Evolutionary conservation across 2,329 filamentous ascomycete species (phyloP).

Genomic region (Pseudocercospora crystallina): DNA sequence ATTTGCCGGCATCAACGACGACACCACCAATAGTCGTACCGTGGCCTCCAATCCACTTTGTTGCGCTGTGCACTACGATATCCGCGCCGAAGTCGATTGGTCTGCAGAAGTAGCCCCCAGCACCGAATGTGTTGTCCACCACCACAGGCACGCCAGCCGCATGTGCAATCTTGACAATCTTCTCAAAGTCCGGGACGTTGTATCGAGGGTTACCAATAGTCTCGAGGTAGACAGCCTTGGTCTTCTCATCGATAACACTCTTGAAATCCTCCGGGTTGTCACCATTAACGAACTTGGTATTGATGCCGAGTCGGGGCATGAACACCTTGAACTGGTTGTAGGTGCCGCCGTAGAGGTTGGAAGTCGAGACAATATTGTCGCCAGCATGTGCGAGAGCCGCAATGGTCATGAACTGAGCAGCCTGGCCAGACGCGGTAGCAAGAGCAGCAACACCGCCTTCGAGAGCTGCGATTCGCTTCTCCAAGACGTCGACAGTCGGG

Average conservation of each 20-base stretch:
- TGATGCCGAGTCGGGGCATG: conserved; percentile 81
- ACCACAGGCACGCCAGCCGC: conserved; percentile 59
- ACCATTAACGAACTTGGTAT: conserved; percentile 81
- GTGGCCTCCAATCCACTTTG: conserved; percentile 96
- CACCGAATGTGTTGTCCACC: conserved; percentile 94
- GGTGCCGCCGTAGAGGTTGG: conserved; percentile 89
- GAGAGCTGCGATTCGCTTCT: conserved; percentile 92
- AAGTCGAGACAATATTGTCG: conserved; percentile 90
- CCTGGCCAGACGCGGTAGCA: conserved; percentile 80
- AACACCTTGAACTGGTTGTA: conserved; percentile 97
- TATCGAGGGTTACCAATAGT: conserved; percentile 92
- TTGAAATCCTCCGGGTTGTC: conserved; percentile 78
- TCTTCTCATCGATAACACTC: conserved; percentile 83
- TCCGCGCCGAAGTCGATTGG: conserved; percentile 90
- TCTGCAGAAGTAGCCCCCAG: conserved; percentile 81
- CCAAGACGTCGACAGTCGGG: conserved; percentile 92
- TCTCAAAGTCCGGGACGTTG: conserved; percentile 88
- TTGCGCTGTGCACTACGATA: conserved; percentile 90
- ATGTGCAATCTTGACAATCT: conserved; percentile 77
- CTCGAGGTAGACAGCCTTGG: conserved; percentile 89
- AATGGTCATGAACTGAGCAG: conserved; percentile 89
- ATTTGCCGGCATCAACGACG: conserved; percentile 84
- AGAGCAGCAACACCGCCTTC: conserved; percentile 89
- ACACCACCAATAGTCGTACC: conserved; percentile 84
- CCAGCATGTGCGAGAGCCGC: conserved; percentile 79